phyloP scores from a whole-genome alignment of 2,329 filamentous ascomycete species.

The Chrysoporthe deuterocubensis region DNA sequence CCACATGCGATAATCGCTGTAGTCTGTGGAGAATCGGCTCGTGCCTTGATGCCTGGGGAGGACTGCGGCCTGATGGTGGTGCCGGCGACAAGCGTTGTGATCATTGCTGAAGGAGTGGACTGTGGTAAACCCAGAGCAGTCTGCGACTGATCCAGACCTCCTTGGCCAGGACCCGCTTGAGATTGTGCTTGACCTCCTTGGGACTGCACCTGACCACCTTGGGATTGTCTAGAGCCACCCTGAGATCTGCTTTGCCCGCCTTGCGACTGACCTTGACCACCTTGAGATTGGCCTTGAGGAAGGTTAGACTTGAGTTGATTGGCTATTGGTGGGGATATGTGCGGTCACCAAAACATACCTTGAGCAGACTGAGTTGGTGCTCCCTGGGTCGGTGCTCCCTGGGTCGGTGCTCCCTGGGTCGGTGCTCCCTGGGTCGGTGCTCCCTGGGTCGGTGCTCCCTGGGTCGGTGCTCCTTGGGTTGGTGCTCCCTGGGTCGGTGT shows the following conservation, averaged over 20 bases:
- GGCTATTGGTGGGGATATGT: neutral
- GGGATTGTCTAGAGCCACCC: slow-evolving; percentile 7
- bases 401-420: neutral
- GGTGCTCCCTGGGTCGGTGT: slow-evolving; percentile 13
- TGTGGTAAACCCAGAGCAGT: slow-evolving; percentile 14
- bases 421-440: neutral
- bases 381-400: slow-evolving; percentile 12
- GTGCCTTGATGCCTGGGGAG: slow-evolving; percentile 20
- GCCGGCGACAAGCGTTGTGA: slow-evolving; percentile 8
- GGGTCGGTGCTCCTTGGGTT: neutral
- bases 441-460: slow-evolving; percentile 9
- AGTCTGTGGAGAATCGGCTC: slow-evolving; percentile 1
- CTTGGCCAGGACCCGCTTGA: slow-evolving; percentile 11
- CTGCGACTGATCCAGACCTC: slow-evolving; percentile 8
- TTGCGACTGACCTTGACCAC: slow-evolving; percentile 11
- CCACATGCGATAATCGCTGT: slow-evolving; percentile 21
- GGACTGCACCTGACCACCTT: neutral
- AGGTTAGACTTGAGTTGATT: neutral
- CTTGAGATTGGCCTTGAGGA: slow-evolving; percentile 11
- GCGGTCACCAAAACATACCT: neutral
- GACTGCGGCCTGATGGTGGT: slow-evolving; percentile 3
- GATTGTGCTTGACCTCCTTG: slow-evolving; percentile 7
- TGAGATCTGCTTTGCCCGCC: slow-evolving; percentile 6
- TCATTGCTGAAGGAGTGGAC: slow-evolving; percentile 10
- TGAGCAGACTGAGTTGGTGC: slow-evolving; percentile 5